Percentiles rank a stretch among this genome's conserved stretches.
Evolutionary conservation across 129 eudicot genomes (phyloP).

Genomic region (Escallonia rubra): DNA sequence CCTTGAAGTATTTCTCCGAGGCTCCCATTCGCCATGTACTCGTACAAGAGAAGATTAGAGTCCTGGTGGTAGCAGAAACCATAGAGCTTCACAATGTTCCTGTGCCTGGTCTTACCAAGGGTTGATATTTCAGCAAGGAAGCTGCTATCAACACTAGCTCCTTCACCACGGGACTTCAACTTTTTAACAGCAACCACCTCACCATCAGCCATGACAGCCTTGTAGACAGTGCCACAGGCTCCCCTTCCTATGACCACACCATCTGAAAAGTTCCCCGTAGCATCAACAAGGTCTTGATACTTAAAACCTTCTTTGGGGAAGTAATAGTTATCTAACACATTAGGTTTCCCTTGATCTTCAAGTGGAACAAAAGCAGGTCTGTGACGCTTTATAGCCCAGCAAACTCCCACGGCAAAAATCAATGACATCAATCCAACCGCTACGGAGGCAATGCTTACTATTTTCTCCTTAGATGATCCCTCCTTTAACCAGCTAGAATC

Average conservation of each 20-base stretch:
- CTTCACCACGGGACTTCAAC: slow-evolving; percentile 61
- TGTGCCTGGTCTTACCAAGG: slow-evolving; percentile 85
- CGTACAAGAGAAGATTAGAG: slow-evolving; percentile 66
- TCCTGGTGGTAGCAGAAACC: slow-evolving; percentile 88
- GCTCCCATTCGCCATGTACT: slow-evolving; percentile 91
- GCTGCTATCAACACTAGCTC: slow-evolving; percentile 55
- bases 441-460: slow-evolving; percentile 46
- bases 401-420: slow-evolving; percentile 41
- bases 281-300: slow-evolving; percentile 75
- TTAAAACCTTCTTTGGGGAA: slow-evolving; percentile 71
- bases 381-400: slow-evolving; percentile 57
- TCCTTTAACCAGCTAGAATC: slow-evolving; percentile 39
- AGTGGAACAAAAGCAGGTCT: slow-evolving; percentile 39
- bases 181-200: slow-evolving; percentile 76
- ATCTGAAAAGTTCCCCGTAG: slow-evolving; percentile 75
- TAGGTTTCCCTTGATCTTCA: slow-evolving; percentile 41
- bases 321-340: slow-evolving; percentile 52
- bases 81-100: slow-evolving; percentile 72
- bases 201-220: slow-evolving; percentile 69
- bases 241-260: slow-evolving; percentile 74
- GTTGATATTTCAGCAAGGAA: slow-evolving; percentile 86
- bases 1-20: slow-evolving; percentile 80
- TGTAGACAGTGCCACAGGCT: slow-evolving; percentile 89
- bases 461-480: slow-evolving; percentile 45
- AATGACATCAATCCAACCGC: slow-evolving; percentile 59